Evolutionary conservation across 768 basidiomycete genomes (phyloP).

Genomic region (Leucogyrophana mollusca): DNA sequence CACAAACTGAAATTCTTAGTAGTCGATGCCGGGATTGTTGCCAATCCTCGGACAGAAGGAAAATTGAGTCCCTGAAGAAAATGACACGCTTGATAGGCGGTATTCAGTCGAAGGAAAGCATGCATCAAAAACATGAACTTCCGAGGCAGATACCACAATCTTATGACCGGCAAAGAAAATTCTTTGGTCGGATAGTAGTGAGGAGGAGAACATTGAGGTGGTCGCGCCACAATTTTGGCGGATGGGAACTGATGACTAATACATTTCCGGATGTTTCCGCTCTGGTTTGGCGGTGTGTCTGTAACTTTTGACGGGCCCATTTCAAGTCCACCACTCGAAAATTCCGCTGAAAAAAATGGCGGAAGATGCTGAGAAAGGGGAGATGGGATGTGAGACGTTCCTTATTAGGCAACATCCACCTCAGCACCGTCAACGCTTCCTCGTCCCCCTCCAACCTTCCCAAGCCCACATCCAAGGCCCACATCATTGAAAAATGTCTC

Average conservation of each 20-base stretch:
- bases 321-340: constrained; percentile 22
- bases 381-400: constrained; percentile 29
- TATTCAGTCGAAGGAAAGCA: no score
- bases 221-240: constrained; percentile 1
- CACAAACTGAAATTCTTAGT: no score
- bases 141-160: no score
- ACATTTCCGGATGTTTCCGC: neutral
- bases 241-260: constrained; percentile 24
- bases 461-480: neutral
- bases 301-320: constrained; percentile 9
- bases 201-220: constrained; percentile 3
- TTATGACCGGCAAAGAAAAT: no score
- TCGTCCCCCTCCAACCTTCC: constrained; percentile 21
- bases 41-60: no score
- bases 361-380: constrained; percentile 25
- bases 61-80: no score
- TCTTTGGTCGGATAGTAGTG: constrained; percentile 2
- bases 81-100: no score
- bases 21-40: no score
- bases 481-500: constrained; percentile 12
- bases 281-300: neutral
- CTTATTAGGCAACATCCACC: constrained; percentile 35
- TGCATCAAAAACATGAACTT: no score
- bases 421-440: constrained; percentile 25
- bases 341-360: constrained; percentile 22